Percentiles rank a stretch among this genome's conserved stretches.
These are phyloP conservation scores for Blumeria hordei DNA, from an alignment of 2,329 filamentous ascomycete genomes.

Conservation along the genomic window DNA sequence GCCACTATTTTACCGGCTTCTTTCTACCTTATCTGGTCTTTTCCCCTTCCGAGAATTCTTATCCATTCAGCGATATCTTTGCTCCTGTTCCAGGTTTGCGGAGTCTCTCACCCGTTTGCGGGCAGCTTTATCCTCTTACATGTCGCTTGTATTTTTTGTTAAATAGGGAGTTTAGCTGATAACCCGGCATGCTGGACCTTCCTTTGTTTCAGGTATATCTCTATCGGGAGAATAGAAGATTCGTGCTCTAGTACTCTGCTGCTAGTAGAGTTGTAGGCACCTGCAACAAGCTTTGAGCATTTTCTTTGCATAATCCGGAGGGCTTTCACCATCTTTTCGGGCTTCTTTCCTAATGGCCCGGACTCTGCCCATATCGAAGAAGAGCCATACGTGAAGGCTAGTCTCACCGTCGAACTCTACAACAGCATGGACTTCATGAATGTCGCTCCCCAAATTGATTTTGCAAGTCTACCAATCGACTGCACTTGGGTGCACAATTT, in stretches of 20 bases:
- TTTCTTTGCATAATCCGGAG: background rate
- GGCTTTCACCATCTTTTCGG: background rate
- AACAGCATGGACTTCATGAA: background rate
- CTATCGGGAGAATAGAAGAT: background rate
- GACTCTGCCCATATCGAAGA: background rate
- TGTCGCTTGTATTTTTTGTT: background rate
- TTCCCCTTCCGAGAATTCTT: background rate
- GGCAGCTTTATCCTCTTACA: background rate
- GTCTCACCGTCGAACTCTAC: background rate
- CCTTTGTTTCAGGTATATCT: background rate
- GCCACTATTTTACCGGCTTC: background rate
- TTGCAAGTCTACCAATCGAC: background rate
- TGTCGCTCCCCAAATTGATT: background rate
- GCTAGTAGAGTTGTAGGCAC: background rate
- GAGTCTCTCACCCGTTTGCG: background rate
- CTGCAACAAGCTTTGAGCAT: background rate
- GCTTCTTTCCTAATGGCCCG: background rate
- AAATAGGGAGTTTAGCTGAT: background rate
- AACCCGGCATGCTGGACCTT: background rate
- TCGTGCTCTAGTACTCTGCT: background rate
- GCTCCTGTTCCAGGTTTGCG: background rate
- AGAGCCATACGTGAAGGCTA: background rate
- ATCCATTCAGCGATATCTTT: background rate
- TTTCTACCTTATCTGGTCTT: background rate
- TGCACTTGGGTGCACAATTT: background rate